Evolutionary conservation across 2,329 filamentous ascomycete genomes (phyloP).

Genomic region (Pseudogymnoascus sp.): DNA sequence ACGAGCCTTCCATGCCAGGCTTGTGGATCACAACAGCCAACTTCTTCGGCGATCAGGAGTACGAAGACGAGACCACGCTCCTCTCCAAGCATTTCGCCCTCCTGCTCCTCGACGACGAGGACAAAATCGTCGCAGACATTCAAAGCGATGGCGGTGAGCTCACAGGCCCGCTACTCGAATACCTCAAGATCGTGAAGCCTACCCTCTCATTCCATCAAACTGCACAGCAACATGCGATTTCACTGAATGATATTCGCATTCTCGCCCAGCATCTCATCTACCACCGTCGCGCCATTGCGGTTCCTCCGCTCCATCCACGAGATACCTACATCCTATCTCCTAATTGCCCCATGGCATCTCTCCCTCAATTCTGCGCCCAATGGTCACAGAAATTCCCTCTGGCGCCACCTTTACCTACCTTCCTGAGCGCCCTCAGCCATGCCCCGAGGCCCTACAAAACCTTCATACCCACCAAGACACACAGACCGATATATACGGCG

Average conservation of each 20-base stretch:
- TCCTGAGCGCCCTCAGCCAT: slow-evolving; percentile 75
- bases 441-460: slow-evolving; percentile 74
- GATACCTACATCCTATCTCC: slow-evolving; percentile 90
- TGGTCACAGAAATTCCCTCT: slow-evolving; percentile 78
- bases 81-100: slow-evolving; percentile 82
- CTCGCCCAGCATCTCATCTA: slow-evolving; percentile 91
- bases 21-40: slow-evolving; percentile 85
- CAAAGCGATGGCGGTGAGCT: slow-evolving; percentile 69
- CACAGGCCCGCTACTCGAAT: slow-evolving; percentile 70
- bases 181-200: slow-evolving; percentile 65
- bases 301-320: slow-evolving; percentile 79
- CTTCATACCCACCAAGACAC: slow-evolving; percentile 79
- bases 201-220: slow-evolving; percentile 64
- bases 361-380: slow-evolving; percentile 59
- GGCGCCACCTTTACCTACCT: slow-evolving; percentile 73
- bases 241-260: slow-evolving; percentile 71
- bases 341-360: slow-evolving; percentile 68
- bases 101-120: slow-evolving; percentile 75
- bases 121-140: slow-evolving; percentile 63
- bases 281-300: slow-evolving; percentile 87
- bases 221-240: slow-evolving; percentile 62
- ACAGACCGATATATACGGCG: slow-evolving; percentile 78
- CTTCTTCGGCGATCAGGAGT: slow-evolving; percentile 61
- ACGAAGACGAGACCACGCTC: slow-evolving; percentile 55
- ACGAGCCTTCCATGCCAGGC: slow-evolving; percentile 62